These are phyloP conservation scores for Heteromeles arbutifolia DNA, from an alignment of 306 rosid genomes.

Conservation along the genomic window DNA sequence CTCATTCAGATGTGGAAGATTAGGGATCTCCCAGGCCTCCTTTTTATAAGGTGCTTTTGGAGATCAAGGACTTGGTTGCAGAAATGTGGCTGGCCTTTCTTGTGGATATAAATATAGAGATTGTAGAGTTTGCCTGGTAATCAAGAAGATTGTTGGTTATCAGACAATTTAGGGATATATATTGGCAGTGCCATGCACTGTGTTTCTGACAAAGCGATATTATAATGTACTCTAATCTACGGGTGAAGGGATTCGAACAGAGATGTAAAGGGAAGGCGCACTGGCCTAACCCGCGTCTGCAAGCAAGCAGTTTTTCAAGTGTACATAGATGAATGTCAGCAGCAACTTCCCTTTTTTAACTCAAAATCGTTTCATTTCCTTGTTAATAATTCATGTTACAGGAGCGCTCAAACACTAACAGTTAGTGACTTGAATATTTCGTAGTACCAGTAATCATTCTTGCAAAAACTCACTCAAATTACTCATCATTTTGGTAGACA, in stretches of 20 bases:
- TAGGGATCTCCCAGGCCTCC: not conserved
- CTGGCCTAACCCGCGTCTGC: too few species aligned
- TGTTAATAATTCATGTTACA: not conserved
- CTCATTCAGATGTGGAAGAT: constrained; percentile 37
- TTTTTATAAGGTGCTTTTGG: not conserved
- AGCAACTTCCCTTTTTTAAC: not conserved
- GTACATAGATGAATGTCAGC: not conserved
- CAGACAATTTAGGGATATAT: not conserved
- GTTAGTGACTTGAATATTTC: too few species aligned
- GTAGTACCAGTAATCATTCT: too few species aligned
- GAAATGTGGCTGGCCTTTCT: not conserved
- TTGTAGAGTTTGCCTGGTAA: not conserved
- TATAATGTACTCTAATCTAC: too few species aligned
- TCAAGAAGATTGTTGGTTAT: not conserved
- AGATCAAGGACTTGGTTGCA: not conserved
- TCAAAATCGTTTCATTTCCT: not conserved
- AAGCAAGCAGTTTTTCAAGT: not conserved
- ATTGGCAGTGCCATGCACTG: too few species aligned
- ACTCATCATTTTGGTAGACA: too few species aligned
- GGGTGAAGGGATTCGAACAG: too few species aligned
- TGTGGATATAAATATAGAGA: not conserved
- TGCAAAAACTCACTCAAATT: too few species aligned
- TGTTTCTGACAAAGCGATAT: too few species aligned
- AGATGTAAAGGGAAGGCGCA: too few species aligned
- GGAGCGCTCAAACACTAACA: too few species aligned